These are phyloP conservation scores for Persicaria maculosa DNA, from an alignment of 148 eudicot species.

Conservation along the genomic window DNA sequence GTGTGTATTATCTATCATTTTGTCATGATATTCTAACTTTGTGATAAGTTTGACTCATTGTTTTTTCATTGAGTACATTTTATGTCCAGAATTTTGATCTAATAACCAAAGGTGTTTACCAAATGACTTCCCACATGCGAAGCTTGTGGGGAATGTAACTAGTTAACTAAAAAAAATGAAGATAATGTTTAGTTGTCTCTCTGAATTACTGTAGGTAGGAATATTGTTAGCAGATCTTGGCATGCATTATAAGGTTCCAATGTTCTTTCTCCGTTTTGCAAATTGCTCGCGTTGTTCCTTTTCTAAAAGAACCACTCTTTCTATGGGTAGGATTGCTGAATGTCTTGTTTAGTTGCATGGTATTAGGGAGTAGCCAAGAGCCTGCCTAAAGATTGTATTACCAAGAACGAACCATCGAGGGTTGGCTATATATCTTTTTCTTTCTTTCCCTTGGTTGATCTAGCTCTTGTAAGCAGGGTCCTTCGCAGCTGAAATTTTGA, in stretches of 20 bases:
- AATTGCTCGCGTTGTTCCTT: neutral
- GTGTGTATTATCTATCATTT: slow-evolving; percentile 20
- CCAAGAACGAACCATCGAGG: slow-evolving; percentile 60
- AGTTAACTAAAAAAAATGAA: neutral
- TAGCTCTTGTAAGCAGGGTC: neutral
- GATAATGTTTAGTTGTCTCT: neutral
- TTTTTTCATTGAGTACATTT: neutral
- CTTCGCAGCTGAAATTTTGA: neutral
- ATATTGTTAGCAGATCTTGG: neutral
- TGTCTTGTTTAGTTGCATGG: slow-evolving; percentile 2
- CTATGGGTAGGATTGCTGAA: neutral
- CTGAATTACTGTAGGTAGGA: neutral
- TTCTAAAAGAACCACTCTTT: too few relatives aligned
- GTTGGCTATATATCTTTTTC: slow-evolving; percentile 28
- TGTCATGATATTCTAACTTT: neutral
- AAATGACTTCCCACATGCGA: too few relatives aligned
- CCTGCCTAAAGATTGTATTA: slow-evolving; percentile 63
- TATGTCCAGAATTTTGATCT: slow-evolving; percentile 19
- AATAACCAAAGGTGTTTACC: slow-evolving; percentile 25
- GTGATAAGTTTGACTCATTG: neutral
- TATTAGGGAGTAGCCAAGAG: slow-evolving; percentile 64
- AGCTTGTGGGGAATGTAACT: too few relatives aligned
- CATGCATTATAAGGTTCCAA: neutral
- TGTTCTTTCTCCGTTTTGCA: neutral
- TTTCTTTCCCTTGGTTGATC: neutral